Evolutionary conservation across 805 yeast species (phyloP).

Genomic region (Cyberlindnera xishuangbannaensis): DNA sequence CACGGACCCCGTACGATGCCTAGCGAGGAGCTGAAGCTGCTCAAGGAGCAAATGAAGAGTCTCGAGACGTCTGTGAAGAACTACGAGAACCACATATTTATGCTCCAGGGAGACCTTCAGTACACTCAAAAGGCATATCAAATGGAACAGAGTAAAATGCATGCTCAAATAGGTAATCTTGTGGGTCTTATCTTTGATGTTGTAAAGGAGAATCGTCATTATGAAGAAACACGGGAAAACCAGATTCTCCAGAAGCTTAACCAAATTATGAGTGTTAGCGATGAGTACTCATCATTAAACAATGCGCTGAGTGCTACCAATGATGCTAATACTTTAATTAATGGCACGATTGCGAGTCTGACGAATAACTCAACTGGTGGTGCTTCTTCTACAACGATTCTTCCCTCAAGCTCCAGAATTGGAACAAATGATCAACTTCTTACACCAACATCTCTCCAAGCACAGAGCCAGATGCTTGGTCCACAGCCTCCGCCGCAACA

Average conservation of each 20-base stretch:
- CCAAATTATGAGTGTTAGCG: conserved; percentile 15
- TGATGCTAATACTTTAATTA: conserved; percentile 17
- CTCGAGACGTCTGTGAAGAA: conserved; percentile 21
- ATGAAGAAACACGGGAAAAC: conserved; percentile 21
- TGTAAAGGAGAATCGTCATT: conserved; percentile 22
- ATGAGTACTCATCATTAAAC: conserved; percentile 17
- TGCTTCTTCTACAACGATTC: no score
- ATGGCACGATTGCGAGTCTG: conserved; percentile 21
- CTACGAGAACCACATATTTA: conserved; percentile 20
- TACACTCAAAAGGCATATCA: conserved; percentile 22
- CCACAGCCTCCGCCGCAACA: conserved; percentile 1
- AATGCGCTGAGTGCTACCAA: conserved; percentile 7
- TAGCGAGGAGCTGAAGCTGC: conserved; percentile 19
- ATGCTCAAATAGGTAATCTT: conserved; percentile 19
- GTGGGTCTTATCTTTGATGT: conserved; percentile 21
- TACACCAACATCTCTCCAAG: conserved; percentile 13
- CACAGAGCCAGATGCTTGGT: conserved; percentile 7
- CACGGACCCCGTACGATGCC: no score
- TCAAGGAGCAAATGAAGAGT: conserved; percentile 22
- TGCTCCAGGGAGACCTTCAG: conserved; percentile 22
- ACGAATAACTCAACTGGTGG: conserved; percentile 8
- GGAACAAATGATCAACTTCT: conserved; percentile 16
- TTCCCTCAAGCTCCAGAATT: conserved; percentile 16
- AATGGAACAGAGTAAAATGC: conserved; percentile 22
- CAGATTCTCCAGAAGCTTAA: conserved; percentile 20